Evolutionary conservation across 1,284 basidiomycete genomes (phyloP), one percentile per base, ranked within the genome.

Genomic region (Leccinum solheimii): DNA sequence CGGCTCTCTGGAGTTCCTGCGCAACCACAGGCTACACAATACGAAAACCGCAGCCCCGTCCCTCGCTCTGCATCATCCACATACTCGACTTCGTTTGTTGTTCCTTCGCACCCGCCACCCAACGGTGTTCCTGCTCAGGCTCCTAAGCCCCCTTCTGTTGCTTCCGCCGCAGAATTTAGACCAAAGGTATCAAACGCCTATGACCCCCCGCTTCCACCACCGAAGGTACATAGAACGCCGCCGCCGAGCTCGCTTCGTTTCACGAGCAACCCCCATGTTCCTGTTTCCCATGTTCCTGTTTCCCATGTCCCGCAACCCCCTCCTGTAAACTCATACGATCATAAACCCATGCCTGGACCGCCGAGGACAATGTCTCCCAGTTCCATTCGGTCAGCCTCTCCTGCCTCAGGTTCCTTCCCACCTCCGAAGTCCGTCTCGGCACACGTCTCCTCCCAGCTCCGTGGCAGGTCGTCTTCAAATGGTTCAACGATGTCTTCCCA

Each of bases 121-220:
- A 75, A 67, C 19, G 55, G 65, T 55, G 36, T 64, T 53, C 52
- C 61, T 45, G 40, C 58, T 23, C 69, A 71, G 38, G 60, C 70
- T 56, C 73, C 80, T 6, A 77, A 81, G 43, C 67, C 72, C 7
- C 64, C 75, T 36, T 71, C 71, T 14, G 70, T 78, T 5, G 75
- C 80, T 36, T 67, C 78, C 1, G 69, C 71, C 1, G 65, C 77
- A 63, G 65, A 75, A 75, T 77, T 83, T 71, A 74, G 90, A 58
- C 87, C 89, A 16, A 88, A 86, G 72, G 77, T 84, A 21, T 80
- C 78, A 21, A 90, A 92, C 68, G 91, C 91, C 1, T 93, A 92
- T 67, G 91, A 93, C 65, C 91, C 91, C 14, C 91, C 91, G 27
- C 82, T 93, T 59, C 86, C 85, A 21, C 78, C 82, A 5, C 77